These are phyloP conservation scores for Tylopilus balloui DNA, from an alignment of 768 basidiomycete genomes.

Conservation along the genomic window DNA sequence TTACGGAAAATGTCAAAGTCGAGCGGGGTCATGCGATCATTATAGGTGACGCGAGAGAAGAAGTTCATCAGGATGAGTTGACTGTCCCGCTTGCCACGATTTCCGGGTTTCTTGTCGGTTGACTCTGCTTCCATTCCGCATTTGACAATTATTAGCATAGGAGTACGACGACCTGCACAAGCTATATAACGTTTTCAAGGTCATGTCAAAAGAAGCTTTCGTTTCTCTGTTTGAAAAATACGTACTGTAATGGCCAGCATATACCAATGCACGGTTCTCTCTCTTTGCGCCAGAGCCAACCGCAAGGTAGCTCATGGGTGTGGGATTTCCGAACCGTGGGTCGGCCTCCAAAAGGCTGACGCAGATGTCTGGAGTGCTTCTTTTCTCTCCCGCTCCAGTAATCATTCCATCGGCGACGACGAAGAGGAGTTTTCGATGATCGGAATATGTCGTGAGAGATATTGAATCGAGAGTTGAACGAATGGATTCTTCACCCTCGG, in stretches of 20 bases:
- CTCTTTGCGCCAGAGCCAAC: slow-evolving; percentile 87
- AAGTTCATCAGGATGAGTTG: slow-evolving; percentile 99
- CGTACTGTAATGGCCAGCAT: slow-evolving; percentile 99
- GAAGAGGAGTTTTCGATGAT: slow-evolving; percentile 87
- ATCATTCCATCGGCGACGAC: slow-evolving; percentile 99
- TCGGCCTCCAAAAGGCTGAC: slow-evolving; percentile 89
- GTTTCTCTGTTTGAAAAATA: slow-evolving; percentile 11
- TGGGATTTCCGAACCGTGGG: slow-evolving; percentile 92
- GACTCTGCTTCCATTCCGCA: slow-evolving; percentile 88
- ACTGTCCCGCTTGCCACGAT: slow-evolving; percentile 97
- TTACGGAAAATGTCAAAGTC: slow-evolving; percentile 99
- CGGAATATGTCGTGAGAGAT: slow-evolving; percentile 85
- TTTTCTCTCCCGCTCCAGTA: slow-evolving; percentile 94
- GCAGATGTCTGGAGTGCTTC: slow-evolving; percentile 94
- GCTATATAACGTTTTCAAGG: slow-evolving; percentile 37
- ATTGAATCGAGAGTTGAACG: slow-evolving; percentile 92
- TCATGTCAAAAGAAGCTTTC: background rate
- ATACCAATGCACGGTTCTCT: slow-evolving; percentile 95
- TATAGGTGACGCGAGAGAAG: slow-evolving; percentile 98
- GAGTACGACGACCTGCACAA: slow-evolving; percentile 85
- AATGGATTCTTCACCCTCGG: slow-evolving; percentile 91
- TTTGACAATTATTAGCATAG: slow-evolving; percentile 92
- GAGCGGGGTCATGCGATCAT: slow-evolving; percentile 96
- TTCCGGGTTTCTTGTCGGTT: slow-evolving; percentile 90
- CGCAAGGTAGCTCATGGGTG: slow-evolving; percentile 88